Evolutionary conservation across 2,329 filamentous ascomycete genomes (phyloP), one percentile per base, ranked within the genome.

Genomic region (Fusarium metavorans): DNA sequence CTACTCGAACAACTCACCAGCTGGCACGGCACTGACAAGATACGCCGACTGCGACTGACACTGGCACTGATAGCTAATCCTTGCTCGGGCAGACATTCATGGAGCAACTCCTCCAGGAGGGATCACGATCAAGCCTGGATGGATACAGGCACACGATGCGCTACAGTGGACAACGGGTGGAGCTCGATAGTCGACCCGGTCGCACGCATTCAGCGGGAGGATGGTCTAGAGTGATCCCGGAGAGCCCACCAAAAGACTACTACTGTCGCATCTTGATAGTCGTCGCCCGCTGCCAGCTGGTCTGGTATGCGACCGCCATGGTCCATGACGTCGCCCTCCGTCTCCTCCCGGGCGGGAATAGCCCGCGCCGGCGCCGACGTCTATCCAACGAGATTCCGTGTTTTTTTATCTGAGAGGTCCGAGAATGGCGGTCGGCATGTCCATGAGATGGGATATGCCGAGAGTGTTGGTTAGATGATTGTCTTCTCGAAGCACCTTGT

Each of bases 101-200:
- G 18, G 67, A 75, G 72, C 58, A 64, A 59, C 59, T 50, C 27
- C 45, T 72, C 50, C 32, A 74, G 48, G 56, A 69, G 62, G 72
- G 72, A 74, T 75, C 72, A 66, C 71, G 72, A 74, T 75, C 43
- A 68, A 45, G 23, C 52, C 45, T 64, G 67, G 71, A 50, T 59
- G 59, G 35, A 60, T 72, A 20, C 59, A 72, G 68, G 68, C 65
- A 68, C 71, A 74, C 72, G 41, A 66, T 27, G 64, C 62, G 37
- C 27, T 66, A 62, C 57, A 48, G 48, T 56, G 61, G 50, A 23
- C 50, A 54, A 57, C 52, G 60, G 48, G 72, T 74, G 72, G 72
- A 70, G 58, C 61, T 70, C 66, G 72, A 72, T 64, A 64, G 61
- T 74, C 63, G 54, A 61, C 60, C 65, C 65, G 66, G 63, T 68